phyloP scores from a whole-genome alignment of 129 eudicot species.

The Flaveria bidentis region DNA sequence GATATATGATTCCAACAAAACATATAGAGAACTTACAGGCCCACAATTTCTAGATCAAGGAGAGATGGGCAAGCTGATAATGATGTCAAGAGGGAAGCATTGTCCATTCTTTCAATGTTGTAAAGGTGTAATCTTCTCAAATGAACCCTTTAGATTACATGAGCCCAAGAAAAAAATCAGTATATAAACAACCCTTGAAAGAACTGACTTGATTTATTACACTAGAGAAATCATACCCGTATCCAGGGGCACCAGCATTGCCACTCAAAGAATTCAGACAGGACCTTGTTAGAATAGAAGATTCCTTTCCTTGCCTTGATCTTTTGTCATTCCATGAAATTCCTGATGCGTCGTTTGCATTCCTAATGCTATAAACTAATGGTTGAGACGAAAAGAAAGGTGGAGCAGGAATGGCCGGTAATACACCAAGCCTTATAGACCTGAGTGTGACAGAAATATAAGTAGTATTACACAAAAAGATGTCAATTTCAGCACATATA shows the following conservation, averaged over 20 bases:
- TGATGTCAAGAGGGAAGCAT: conserved; percentile 62
- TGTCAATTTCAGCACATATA: not conserved
- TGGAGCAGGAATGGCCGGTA: conserved; percentile 53
- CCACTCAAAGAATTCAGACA: conserved; percentile 67
- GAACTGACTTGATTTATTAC: not conserved
- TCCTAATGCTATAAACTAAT: conserved; percentile 66
- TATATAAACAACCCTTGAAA: not conserved
- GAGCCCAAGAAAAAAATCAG: conserved; percentile 17
- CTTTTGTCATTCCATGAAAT: conserved; percentile 80
- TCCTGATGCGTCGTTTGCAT: conserved; percentile 63
- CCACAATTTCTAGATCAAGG: conserved; percentile 76
- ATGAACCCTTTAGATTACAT: conserved; percentile 47
- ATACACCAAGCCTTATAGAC: conserved; percentile 80
- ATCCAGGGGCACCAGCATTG: conserved; percentile 71
- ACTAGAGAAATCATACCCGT: conserved; percentile 52
- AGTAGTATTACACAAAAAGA: not conserved
- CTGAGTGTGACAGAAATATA: conserved; percentile 40
- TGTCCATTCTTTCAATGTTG: conserved; percentile 83
- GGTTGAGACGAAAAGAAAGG: conserved; percentile 63
- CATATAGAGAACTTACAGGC: conserved; percentile 72
- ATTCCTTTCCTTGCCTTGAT: conserved; percentile 79
- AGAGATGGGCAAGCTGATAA: conserved; percentile 74
- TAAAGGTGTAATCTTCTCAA: conserved; percentile 71
- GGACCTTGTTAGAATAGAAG: conserved; percentile 69
- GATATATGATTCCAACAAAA: conserved; percentile 19